Evolutionary conservation across 148 eudicot genomes (phyloP), one percentile per base, ranked within the genome.

Genomic region (Chenopodium album): DNA sequence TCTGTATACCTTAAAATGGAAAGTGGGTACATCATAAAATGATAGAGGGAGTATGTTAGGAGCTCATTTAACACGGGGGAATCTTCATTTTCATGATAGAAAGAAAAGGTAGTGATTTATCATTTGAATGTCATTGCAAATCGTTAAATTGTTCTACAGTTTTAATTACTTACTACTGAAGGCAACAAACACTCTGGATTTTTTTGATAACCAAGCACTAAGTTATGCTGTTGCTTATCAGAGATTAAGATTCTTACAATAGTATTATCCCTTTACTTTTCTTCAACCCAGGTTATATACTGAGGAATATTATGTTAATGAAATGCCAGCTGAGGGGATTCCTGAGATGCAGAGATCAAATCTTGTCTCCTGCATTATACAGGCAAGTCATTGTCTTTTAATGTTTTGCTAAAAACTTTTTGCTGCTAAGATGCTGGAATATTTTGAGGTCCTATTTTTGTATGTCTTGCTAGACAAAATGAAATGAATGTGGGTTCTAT

Each of bases 261-360:
- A 32, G 52, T 74, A 14, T 41, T 41, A 63, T 16, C 23, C 75
- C 32, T 52, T 70, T n/a, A 34, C 26, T 46, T 9, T 4, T 29
- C 32, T 81, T 76, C 28, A 70, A 74, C 66, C 70, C 90, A 97
- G 99, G 94, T 89, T 97, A 50, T 97, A 94, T 80, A 91, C 98
- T 22, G 98, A 97, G 83, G 97, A 97, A 22, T 91, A 89, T 85
- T 94, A 78, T 83, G 66, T 67, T 68, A 94, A 92, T 60, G 94
- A 97, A 87, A 91, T 97, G 99, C 64, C 97, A 67, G 79, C 87
- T 72, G 91, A 86, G 71, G 99, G 99, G 73, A 91, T 97, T 84
- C 99, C 99, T 62, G 99, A 97, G 92, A 97, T 97, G 81, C 99
- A 97, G 86, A 90, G 99, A 82, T 94, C 99, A 73, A 97, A 89